Evolutionary conservation across 2,329 filamentous ascomycete genomes (phyloP), one percentile per base, ranked within the genome.

Genomic region (Clarireedia hainanense): DNA sequence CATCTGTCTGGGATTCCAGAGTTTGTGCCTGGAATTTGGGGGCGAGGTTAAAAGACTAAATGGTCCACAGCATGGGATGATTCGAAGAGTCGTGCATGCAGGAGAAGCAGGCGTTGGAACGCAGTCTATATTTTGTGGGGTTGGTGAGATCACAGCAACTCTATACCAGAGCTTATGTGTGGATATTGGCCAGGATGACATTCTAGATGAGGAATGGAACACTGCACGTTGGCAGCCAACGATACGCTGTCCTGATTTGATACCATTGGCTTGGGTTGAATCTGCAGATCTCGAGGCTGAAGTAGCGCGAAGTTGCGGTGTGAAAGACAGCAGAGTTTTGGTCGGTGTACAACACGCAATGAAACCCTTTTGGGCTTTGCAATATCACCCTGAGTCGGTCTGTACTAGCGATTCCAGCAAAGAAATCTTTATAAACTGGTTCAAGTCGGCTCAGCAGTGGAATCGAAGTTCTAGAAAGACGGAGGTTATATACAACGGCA

Each of bases 1-100:
- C 0, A 85, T 89, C 26, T 89, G 85, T 65, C 73, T 89, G 1
- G 86, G 86, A 0, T 87, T 88, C 60, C 85, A 89, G 64, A 85
- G 81, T 57, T 69, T 89, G 49, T 81, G 80, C 57, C 69, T 81
- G 46, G 77, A 78, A 17, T 80, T 82, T 64, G 84, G 83, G 1
- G 77, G 77, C 5, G 67, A 71, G 5, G 75, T 88, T 6, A 70
- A 75, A 47, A 75, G 76, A 51, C 70, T 88, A 23, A 70, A 71
- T 1, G 76, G 83, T 79, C 64, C 67, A 24, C 36, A 78, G 54
- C 85, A 89, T 73, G 85, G 85, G 1, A 79, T 87, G 53, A 75
- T 86, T 5, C 77, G 79, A 48, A 70, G 72, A 4, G 74, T 88
- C 17, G 67, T 71, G 2, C 81, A 85, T 58, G 65, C 70, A 15